These are phyloP conservation scores for Bipolaris gigantea DNA, from an alignment of 2,329 filamentous ascomycete species.

Conservation along the genomic window DNA sequence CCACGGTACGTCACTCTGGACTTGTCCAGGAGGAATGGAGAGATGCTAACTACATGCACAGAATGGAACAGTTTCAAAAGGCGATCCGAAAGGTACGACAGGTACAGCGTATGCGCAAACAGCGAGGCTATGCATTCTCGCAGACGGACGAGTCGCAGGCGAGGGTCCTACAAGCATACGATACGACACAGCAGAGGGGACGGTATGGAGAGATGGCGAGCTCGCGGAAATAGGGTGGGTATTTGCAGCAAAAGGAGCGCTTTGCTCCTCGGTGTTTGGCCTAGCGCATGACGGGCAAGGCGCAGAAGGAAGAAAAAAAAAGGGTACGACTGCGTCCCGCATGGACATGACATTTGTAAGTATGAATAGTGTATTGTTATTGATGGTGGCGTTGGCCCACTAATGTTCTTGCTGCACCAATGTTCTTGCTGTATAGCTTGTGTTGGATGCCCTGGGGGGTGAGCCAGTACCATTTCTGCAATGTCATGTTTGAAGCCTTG, in stretches of 20 bases:
- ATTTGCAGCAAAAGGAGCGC: not conserved
- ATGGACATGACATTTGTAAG: conserved; percentile 2
- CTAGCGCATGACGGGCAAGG: conserved; percentile 4
- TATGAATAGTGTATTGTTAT: conserved; percentile 9
- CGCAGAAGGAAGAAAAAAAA: conserved; percentile 1
- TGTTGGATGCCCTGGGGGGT: not conserved
- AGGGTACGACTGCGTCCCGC: not conserved
- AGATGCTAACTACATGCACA: conserved; percentile 42
- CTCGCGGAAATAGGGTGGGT: conserved; percentile 43
- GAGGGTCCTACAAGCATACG: conserved; percentile 92
- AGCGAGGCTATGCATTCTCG: conserved; percentile 96
- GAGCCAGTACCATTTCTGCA: no score
- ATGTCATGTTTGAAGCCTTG: not conserved
- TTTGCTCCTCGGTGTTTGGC: not conserved
- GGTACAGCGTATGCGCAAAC: conserved; percentile 98
- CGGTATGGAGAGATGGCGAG: conserved; percentile 93
- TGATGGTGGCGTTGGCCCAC: conserved; percentile 5
- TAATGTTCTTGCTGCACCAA: not conserved
- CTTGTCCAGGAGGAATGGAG: not conserved
- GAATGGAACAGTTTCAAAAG: conserved; percentile 99
- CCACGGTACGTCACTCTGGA: conserved; percentile 68
- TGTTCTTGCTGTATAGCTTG: not conserved
- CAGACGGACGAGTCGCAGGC: conserved; percentile 97
- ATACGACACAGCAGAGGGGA: conserved; percentile 89
- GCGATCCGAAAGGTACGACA: conserved; percentile 97